Percentiles rank a stretch among this genome's conserved stretches.
phyloP scores from a whole-genome alignment of 176 grass and related monocot genomes.

The Tillandsia fasciculata region DNA sequence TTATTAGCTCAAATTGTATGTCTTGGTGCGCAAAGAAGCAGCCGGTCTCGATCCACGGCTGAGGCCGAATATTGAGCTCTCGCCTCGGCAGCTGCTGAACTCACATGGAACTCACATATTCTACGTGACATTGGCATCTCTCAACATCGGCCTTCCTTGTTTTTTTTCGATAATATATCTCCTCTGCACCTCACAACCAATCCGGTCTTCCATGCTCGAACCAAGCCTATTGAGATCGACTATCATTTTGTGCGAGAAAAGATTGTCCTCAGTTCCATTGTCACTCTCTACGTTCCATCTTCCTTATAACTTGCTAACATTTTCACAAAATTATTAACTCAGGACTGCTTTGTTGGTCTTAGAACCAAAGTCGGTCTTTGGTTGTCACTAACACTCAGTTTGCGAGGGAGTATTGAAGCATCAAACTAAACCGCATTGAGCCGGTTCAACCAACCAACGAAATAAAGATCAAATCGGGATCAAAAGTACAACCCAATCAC shows the following conservation, averaged over 20 bases:
- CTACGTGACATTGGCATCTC: background rate
- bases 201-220: conserved; percentile 5
- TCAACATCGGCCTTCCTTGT: too few species aligned
- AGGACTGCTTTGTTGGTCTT: background rate
- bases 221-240: conserved; percentile 3
- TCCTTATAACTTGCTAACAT: background rate
- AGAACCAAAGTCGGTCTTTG: background rate
- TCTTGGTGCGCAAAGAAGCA: conserved; percentile 7
- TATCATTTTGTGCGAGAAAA: conserved; percentile 3
- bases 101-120: background rate
- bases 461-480: too few species aligned
- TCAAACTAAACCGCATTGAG: too few species aligned
- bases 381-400: background rate
- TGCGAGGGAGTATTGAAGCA: conserved; percentile 2
- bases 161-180: conserved; percentile 1
- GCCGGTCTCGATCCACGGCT: background rate
- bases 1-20: background rate
- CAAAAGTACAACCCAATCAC: too few species aligned
- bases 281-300: background rate
- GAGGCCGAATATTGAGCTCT: background rate
- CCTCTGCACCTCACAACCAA: background rate
- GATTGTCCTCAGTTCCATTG: background rate
- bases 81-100: background rate
- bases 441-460: too few species aligned
- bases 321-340: background rate